These are phyloP conservation scores for Ophiostoma himal-ulmi DNA, from an alignment of 2,329 filamentous ascomycete genomes.

Conservation along the genomic window DNA sequence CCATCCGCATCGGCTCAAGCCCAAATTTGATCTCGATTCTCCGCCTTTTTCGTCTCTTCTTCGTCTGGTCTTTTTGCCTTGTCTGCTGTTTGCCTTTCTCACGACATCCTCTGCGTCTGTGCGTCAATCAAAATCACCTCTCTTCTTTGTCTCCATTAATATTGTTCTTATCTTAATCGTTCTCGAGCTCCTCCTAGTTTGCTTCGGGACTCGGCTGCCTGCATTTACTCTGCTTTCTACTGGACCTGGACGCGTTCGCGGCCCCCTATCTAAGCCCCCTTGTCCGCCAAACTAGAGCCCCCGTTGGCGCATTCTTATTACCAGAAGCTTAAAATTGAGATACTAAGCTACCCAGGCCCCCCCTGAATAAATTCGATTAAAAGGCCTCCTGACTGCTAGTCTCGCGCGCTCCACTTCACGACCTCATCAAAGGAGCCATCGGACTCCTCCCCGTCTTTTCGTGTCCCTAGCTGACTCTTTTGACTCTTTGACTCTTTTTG, in stretches of 20 bases:
- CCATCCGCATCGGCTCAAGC: background rate
- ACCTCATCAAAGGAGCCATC: background rate
- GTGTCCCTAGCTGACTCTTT: background rate
- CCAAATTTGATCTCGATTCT: background rate
- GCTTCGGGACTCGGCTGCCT: background rate
- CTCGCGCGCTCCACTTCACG: slow-evolving; percentile 10
- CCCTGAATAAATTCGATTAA: background rate
- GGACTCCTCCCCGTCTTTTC: background rate
- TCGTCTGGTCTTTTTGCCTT: background rate
- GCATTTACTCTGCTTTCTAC: background rate
- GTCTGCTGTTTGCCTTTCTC: background rate
- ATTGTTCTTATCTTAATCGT: background rate
- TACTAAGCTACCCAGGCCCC: background rate
- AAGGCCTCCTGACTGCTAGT: slow-evolving; percentile 10
- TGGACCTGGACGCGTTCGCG: background rate
- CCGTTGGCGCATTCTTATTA: background rate
- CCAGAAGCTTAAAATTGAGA: background rate
- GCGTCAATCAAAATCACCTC: background rate
- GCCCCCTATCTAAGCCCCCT: slow-evolving; percentile 15
- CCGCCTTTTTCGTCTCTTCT: background rate
- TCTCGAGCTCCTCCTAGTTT: background rate
- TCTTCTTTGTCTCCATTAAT: background rate
- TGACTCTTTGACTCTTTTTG: slow-evolving; percentile 23
- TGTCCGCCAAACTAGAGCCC: slow-evolving; percentile 8
- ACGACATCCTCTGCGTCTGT: background rate